Conservation (phyloP, 2,329 filamentous ascomycete species). For the Catunica adiposa region DNA sequence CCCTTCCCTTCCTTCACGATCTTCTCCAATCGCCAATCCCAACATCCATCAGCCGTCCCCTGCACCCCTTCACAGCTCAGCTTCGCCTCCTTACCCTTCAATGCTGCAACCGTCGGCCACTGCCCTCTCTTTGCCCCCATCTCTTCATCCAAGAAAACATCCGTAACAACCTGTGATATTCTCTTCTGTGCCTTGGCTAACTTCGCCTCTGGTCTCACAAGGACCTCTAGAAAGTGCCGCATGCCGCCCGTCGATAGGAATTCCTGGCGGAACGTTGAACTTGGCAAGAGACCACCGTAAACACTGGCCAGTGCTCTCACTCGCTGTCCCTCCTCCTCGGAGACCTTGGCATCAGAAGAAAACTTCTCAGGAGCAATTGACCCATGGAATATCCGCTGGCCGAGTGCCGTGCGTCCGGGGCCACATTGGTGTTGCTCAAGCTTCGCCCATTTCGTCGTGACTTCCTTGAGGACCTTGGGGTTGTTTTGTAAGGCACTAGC, state of each 20-base stretch:
- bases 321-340: slow-evolving; percentile 19
- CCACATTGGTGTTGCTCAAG: slow-evolving; percentile 27
- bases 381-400: slow-evolving; percentile 8
- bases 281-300: slow-evolving; percentile 40
- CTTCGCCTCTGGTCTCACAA: slow-evolving; percentile 21
- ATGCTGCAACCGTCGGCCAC: slow-evolving; percentile 31
- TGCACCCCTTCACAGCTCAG: slow-evolving; percentile 22
- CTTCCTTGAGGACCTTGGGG: slow-evolving; percentile 37
- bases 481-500: slow-evolving; percentile 48
- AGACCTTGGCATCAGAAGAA: not conserved
- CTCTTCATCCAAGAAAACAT: slow-evolving; percentile 49
- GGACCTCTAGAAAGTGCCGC: slow-evolving; percentile 34
- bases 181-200: slow-evolving; percentile 37
- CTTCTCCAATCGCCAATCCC: slow-evolving; percentile 36
- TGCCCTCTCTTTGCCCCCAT: slow-evolving; percentile 42
- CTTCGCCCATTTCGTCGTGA: slow-evolving; percentile 31
- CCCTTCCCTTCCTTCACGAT: slow-evolving; percentile 23
- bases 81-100: slow-evolving; percentile 19
- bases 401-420: slow-evolving; percentile 15
- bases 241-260: slow-evolving; percentile 41
- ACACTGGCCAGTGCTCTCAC: slow-evolving; percentile 28
- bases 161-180: slow-evolving; percentile 41
- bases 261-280: slow-evolving; percentile 32
- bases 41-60: slow-evolving; percentile 34
- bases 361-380: slow-evolving; percentile 3